Evolutionary conservation across 306 rosid species (phyloP).

Genomic region (Casuarina glauca): DNA sequence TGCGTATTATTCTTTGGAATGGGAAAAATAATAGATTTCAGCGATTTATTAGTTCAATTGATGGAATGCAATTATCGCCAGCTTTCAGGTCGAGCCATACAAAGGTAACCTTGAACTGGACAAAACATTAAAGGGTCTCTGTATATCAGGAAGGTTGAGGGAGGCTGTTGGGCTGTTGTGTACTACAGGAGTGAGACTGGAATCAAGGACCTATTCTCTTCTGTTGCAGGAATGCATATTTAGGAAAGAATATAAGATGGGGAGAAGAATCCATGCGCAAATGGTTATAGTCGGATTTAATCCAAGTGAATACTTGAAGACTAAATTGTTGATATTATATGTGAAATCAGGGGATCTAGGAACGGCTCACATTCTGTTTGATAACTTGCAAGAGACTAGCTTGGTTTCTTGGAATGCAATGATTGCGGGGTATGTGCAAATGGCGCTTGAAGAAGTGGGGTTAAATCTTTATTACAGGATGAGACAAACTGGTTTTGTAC

Average conservation of each 20-base stretch:
- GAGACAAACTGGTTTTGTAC: constrained; percentile 66
- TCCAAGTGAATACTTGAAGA: constrained; percentile 55
- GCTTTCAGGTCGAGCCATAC: constrained; percentile 70
- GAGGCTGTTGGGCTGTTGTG: constrained; percentile 67
- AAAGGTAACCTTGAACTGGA: constrained; percentile 36
- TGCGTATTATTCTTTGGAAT: constrained; percentile 1
- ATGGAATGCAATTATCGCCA: constrained; percentile 43
- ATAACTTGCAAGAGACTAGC: constrained; percentile 44
- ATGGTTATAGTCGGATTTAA: constrained; percentile 59
- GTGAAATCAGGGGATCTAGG: constrained; percentile 61
- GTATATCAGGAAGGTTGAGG: constrained; percentile 57
- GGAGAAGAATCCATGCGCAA: constrained; percentile 60
- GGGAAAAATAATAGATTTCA: constrained; percentile 17
- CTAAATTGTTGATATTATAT: constrained; percentile 60
- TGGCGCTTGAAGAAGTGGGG: constrained; percentile 54
- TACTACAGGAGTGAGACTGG: constrained; percentile 32
- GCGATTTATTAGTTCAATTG: constrained; percentile 25
- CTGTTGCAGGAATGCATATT: constrained; percentile 77
- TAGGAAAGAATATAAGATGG: constrained; percentile 57
- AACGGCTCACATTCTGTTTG: constrained; percentile 50
- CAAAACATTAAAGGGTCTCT: constrained; percentile 48
- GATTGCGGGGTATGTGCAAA: constrained; percentile 61
- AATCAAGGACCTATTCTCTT: constrained; percentile 55
- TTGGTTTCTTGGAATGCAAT: constrained; percentile 72
- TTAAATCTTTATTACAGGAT: constrained; percentile 52